Evolutionary conservation across 805 yeast genomes (phyloP).

Genomic region (Dipodascopsis uninucleata): DNA sequence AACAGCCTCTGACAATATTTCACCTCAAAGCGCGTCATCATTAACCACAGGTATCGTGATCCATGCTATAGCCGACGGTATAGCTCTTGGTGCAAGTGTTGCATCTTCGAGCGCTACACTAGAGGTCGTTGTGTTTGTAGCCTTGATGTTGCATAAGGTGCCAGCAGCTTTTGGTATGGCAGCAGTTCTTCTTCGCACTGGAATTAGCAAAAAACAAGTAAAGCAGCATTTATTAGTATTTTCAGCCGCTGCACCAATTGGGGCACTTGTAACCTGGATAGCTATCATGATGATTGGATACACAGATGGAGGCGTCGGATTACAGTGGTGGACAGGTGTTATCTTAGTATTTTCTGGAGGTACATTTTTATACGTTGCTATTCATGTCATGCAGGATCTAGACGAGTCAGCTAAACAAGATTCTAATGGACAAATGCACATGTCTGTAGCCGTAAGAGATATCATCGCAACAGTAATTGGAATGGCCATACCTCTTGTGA

Average conservation of each 20-base stretch:
- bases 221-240: constrained; percentile 51
- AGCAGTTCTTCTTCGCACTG: constrained; percentile 48
- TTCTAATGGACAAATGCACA: not conserved
- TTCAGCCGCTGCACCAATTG: constrained; percentile 58
- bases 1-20: constrained; percentile 5
- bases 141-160: constrained; percentile 65
- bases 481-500: constrained; percentile 35
- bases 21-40: constrained; percentile 31
- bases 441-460: constrained; percentile 28
- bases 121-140: constrained; percentile 49
- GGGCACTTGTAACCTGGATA: constrained; percentile 52
- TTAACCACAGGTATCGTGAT: constrained; percentile 59
- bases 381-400: constrained; percentile 53
- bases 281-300: constrained; percentile 37
- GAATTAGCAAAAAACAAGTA: constrained; percentile 37
- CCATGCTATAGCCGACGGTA: constrained; percentile 70
- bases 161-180: constrained; percentile 71
- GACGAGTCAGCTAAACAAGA: constrained; percentile 16
- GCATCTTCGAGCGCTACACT: constrained; percentile 40
- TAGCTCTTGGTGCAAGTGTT: constrained; percentile 63
- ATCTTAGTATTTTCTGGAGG: constrained; percentile 66
- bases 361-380: constrained; percentile 66
- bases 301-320: constrained; percentile 20
- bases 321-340: constrained; percentile 48
- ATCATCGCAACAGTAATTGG: constrained; percentile 32